These are phyloP conservation scores for Cyberlindnera veronae DNA, from an alignment of 805 yeast genomes.

Conservation along the genomic window DNA sequence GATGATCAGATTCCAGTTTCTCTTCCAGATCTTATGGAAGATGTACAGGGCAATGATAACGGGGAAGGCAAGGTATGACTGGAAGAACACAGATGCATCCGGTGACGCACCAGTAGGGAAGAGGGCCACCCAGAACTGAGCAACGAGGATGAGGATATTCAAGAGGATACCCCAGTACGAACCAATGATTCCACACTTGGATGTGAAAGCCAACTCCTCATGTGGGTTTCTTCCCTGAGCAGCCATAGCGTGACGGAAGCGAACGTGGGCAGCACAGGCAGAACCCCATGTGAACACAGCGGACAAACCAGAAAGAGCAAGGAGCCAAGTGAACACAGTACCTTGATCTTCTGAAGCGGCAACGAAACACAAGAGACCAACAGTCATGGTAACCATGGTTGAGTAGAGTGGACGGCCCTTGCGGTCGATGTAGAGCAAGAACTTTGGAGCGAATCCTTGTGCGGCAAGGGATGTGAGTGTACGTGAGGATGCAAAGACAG, in stretches of 20 bases:
- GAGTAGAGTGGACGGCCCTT: conserved; percentile 54
- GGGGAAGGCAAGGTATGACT: conserved; percentile 38
- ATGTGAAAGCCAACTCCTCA: conserved; percentile 61
- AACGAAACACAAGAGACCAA: conserved; percentile 58
- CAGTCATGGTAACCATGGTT: conserved; percentile 35
- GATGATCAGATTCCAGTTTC: conserved; percentile 37
- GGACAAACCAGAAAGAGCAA: conserved; percentile 70
- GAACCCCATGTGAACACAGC: conserved; percentile 77
- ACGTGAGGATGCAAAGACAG: conserved; percentile 53
- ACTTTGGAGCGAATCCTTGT: conserved; percentile 48
- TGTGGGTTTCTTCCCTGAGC: conserved; percentile 63
- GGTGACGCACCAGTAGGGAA: conserved; percentile 29
- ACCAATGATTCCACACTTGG: conserved; percentile 67
- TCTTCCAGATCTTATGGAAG: conserved; percentile 40
- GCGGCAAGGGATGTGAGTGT: conserved; percentile 49
- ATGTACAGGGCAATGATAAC: conserved; percentile 36
- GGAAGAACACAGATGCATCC: conserved; percentile 32
- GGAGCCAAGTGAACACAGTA: conserved; percentile 66
- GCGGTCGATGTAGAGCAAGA: conserved; percentile 44
- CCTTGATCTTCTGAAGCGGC: conserved; percentile 55
- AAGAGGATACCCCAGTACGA: conserved; percentile 58
- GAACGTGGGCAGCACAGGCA: conserved; percentile 60
- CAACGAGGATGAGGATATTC: conserved; percentile 57
- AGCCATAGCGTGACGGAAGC: conserved; percentile 55
- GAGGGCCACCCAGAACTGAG: conserved; percentile 36